These are phyloP conservation scores for Eimeria zaria DNA, from an alignment of 169 alveolate genomes.

Conservation along the genomic window DNA sequence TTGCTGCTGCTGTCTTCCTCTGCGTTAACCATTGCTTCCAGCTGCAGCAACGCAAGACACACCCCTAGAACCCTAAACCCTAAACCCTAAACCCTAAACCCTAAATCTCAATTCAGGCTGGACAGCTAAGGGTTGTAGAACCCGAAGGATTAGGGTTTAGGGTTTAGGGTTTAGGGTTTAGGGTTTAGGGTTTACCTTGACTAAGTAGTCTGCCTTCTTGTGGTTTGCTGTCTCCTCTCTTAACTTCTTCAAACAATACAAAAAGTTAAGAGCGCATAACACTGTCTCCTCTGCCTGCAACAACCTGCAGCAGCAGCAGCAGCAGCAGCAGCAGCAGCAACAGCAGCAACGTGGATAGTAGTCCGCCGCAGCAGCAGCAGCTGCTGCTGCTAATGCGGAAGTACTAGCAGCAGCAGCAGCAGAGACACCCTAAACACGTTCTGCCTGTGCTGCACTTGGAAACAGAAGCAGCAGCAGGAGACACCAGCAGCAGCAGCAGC, in stretches of 20 bases:
- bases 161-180: conserved; percentile 40
- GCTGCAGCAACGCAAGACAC: background rate
- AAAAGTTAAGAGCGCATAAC: background rate
- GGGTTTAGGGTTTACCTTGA: conserved; percentile 33
- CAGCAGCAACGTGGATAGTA: background rate
- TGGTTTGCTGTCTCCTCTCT: background rate
- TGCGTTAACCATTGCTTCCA: conserved; percentile 2
- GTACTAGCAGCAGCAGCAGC: background rate
- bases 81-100: background rate
- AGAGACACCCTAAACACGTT: background rate
- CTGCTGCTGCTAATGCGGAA: background rate
- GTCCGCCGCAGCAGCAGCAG: background rate
- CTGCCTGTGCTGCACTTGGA: background rate
- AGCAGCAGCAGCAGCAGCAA: conserved; percentile 39
- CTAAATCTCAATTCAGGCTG: background rate
- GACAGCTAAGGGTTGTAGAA: too few relatives aligned
- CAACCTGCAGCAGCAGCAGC: conserved; percentile 40
- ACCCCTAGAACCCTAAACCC: background rate
- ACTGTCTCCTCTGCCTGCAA: conserved; percentile 9
- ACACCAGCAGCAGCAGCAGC: background rate
- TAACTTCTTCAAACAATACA: background rate
- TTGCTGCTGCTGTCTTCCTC: conserved; percentile 14
- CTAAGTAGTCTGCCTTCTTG: background rate
- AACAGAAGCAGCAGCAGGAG: background rate
- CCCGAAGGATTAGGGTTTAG: too few relatives aligned